Conservation (phyloP, 305 asterid species). For the Vinca major region DNA sequence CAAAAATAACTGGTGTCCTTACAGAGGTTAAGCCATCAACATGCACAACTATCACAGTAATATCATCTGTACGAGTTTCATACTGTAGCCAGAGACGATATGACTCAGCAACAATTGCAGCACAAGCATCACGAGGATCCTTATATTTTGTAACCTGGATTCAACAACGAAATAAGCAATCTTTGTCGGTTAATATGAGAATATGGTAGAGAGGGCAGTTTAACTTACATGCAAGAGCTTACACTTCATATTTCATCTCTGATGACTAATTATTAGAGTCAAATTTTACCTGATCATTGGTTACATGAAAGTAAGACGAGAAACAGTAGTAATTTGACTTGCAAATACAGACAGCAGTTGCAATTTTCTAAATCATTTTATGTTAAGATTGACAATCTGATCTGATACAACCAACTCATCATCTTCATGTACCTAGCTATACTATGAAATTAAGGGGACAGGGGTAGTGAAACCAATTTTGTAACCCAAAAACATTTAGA, state of each 20-base stretch:
- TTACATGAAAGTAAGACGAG: background rate
- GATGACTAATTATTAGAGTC: background rate
- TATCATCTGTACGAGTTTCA: slow-evolving; percentile 97
- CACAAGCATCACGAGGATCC: slow-evolving; percentile 99
- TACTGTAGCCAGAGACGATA: slow-evolving; percentile 92
- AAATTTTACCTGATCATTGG: background rate
- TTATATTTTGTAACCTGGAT: slow-evolving; percentile 63
- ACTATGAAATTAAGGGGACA: background rate
- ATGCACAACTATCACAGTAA: slow-evolving; percentile 87
- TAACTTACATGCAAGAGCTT: background rate
- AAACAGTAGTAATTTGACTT: background rate
- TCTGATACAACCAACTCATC: background rate
- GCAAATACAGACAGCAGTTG: background rate
- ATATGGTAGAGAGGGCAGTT: slow-evolving; percentile 1
- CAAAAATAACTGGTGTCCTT: slow-evolving; percentile 21
- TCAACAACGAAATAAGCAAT: slow-evolving; percentile 14
- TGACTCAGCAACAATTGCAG: slow-evolving; percentile 96
- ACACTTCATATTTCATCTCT: background rate
- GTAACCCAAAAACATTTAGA: slow-evolving; percentile 1
- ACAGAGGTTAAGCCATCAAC: slow-evolving; percentile 66
- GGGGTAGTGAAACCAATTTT: too few species aligned
- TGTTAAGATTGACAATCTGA: background rate
- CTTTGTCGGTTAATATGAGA: background rate
- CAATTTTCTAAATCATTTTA: background rate
- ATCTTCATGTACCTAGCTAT: background rate